A percentile compares a stretch with the other conserved stretches of the same genome.
Evolutionary conservation across 2,329 filamentous ascomycete genomes (phyloP).

Genomic region (Ceratocystis colombiana): DNA sequence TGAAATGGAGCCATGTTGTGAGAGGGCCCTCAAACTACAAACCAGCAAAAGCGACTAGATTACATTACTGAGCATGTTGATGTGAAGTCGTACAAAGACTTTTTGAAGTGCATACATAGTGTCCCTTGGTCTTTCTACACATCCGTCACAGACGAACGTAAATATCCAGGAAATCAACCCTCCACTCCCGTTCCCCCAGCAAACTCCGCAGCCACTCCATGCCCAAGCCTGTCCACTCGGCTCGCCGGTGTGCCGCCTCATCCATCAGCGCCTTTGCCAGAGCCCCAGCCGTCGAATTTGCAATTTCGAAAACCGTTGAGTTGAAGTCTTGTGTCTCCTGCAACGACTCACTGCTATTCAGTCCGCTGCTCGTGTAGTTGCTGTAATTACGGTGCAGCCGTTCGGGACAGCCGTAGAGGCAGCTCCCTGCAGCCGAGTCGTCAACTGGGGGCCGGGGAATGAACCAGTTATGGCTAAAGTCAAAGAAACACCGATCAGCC

Average conservation of each 20-base stretch:
- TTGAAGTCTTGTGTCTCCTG: constrained; percentile 36
- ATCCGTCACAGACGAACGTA: constrained; percentile 58
- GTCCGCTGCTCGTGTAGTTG: constrained; percentile 26
- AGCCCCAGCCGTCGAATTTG: constrained; percentile 61
- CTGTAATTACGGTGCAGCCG: constrained; percentile 25
- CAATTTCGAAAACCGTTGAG: constrained; percentile 42
- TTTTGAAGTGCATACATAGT: neutral
- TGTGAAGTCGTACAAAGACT: neutral
- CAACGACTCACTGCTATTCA: neutral
- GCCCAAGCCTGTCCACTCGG: constrained; percentile 65
- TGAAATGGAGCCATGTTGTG: no score
- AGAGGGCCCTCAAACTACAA: neutral
- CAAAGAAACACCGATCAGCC: constrained; percentile 86
- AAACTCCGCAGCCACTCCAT: constrained; percentile 79
- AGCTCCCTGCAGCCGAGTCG: constrained; percentile 23
- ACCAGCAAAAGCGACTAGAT: neutral
- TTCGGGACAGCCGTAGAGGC: constrained; percentile 21
- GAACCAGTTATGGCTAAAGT: constrained; percentile 88
- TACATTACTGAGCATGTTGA: neutral
- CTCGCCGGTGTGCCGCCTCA: constrained; percentile 43
- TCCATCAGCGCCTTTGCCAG: constrained; percentile 58
- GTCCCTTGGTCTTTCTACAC: neutral
- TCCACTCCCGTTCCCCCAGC: constrained; percentile 75
- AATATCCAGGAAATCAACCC: constrained; percentile 82
- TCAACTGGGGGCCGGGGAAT: constrained; percentile 50